Base-by-base conservation (phyloP, 2,329 filamentous ascomycete genomes). In the Talaromyces verruculosus region DNA sequence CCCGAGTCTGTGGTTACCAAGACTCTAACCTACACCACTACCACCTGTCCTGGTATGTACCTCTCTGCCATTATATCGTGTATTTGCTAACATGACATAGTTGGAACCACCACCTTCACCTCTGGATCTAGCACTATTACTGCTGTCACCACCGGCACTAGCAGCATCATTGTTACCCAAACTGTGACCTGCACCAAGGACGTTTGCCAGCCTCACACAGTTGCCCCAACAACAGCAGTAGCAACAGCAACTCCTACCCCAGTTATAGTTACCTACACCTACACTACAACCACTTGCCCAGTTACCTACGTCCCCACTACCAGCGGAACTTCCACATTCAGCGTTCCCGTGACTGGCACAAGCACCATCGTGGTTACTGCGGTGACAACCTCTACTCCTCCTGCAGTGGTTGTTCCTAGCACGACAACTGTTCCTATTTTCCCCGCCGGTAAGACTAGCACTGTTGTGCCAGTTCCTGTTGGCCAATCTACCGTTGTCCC, bases 131-230 rank as follows among this genome's bases (percentile, higher is more conserved):
- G 60, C 53, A 67, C 66, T 1, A 60, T 63, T n/a, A 67, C 66
- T 15, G 51, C 64, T 11, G 22, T 66, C 17, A 67, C 66, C 39
- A 67, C 66, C 33, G 63, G 39, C 10, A 67, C 66, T 5, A 67
- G 63, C 43, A 63, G 39, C 25, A 55, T 66, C 45, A 60, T 62
- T 5, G 63, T 67, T 3, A 67, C 66, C 5, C 41, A 62, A 15
- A 63, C 61, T 17, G 63, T 65, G 5, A 67, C 66, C 30, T 67
- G 66, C 41, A 62, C 63, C 43, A 67, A 66, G 63, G 63, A 66
- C 1, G 61, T 62, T 37, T 65, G 63, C 35, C 45, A 67, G 15
- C 59, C 63, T 37, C 60, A 65, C 22, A 63, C 63, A 13, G 43
- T 37, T 7, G 57, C 53, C 19, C 39, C 65, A 17, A 47, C 53